Evolutionary conservation across 805 yeast species (phyloP).

Genomic region (Candida dajiaensis): DNA sequence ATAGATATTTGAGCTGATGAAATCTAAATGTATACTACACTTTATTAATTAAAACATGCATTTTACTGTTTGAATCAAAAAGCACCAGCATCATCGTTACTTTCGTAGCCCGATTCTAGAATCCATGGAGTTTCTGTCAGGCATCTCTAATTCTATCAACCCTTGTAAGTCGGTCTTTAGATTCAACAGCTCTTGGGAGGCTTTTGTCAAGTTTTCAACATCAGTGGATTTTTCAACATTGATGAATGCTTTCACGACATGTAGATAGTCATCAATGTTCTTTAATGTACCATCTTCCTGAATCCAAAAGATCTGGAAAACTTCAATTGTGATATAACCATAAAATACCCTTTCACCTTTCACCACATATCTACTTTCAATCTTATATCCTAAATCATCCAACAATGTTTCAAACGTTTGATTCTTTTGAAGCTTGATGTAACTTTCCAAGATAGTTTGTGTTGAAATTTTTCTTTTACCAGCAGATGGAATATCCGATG

Average conservation of each 20-base stretch:
- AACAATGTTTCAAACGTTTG: conserved; percentile 35
- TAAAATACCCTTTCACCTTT: conserved; percentile 59
- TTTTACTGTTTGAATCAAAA: neutral
- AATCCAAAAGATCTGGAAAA: conserved; percentile 38
- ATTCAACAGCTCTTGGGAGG: conserved; percentile 53
- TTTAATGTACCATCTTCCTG: conserved; percentile 24
- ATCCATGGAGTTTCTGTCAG: conserved; percentile 79
- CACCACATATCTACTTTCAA: conserved; percentile 54
- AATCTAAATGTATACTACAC: neutral
- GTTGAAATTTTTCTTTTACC: conserved; percentile 58
- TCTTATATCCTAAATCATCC: conserved; percentile 65
- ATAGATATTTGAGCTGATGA: neutral
- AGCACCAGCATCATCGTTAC: neutral
- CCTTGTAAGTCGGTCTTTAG: conserved; percentile 65
- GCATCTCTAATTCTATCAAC: conserved; percentile 60
- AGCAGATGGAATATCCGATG: conserved; percentile 71
- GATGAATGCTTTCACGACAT: conserved; percentile 59
- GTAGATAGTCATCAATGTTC: conserved; percentile 42
- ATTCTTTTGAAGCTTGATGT: conserved; percentile 26
- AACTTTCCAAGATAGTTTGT: conserved; percentile 61
- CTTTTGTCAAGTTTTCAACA: conserved; percentile 61
- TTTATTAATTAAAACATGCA: neutral
- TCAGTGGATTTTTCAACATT: conserved; percentile 71
- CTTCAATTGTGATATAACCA: conserved; percentile 50
- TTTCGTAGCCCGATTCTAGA: conserved; percentile 43